Evolutionary conservation across 352 stramenopile species (phyloP).

Genomic region (Phytophthora meadii): DNA sequence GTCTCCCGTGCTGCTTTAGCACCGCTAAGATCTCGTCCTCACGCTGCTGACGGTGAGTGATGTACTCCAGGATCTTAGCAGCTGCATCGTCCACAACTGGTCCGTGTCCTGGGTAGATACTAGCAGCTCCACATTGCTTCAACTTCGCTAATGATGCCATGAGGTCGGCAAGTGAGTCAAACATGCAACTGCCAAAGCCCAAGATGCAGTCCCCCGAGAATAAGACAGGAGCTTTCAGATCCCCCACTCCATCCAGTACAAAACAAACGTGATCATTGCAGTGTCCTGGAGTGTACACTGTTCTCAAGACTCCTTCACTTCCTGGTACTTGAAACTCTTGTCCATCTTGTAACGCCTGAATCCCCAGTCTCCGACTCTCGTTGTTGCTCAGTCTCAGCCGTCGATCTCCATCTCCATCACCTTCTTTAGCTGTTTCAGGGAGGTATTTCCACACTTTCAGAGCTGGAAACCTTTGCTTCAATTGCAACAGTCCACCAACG

Average conservation of each 20-base stretch:
- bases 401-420: conserved; percentile 39
- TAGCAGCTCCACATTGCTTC: conserved; percentile 35
- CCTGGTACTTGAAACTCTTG: conserved; percentile 45
- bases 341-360: conserved; percentile 48
- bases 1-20: conserved; percentile 28
- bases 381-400: conserved; percentile 55
- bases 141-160: conserved; percentile 77
- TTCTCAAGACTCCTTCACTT: conserved; percentile 40
- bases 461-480: conserved; percentile 60
- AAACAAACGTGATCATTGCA: conserved; percentile 89
- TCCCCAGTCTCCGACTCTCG: conserved; percentile 54
- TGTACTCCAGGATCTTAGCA: conserved; percentile 80
- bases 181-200: conserved; percentile 85
- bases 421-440: conserved; percentile 22
- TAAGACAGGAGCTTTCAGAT: conserved; percentile 34
- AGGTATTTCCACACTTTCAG: conserved; percentile 80
- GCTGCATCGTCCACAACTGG: conserved; percentile 68
- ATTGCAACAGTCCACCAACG: conserved; percentile 77
- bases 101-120: conserved; percentile 83
- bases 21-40: conserved; percentile 69
- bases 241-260: conserved; percentile 47
- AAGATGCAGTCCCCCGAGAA: conserved; percentile 90
- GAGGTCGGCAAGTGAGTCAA: conserved; percentile 84
- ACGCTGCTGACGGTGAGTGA: conserved; percentile 73
- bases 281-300: conserved; percentile 85